Base-by-base conservation (phyloP, 139 green algal species). In the Picochlorum costavermella region DNA sequence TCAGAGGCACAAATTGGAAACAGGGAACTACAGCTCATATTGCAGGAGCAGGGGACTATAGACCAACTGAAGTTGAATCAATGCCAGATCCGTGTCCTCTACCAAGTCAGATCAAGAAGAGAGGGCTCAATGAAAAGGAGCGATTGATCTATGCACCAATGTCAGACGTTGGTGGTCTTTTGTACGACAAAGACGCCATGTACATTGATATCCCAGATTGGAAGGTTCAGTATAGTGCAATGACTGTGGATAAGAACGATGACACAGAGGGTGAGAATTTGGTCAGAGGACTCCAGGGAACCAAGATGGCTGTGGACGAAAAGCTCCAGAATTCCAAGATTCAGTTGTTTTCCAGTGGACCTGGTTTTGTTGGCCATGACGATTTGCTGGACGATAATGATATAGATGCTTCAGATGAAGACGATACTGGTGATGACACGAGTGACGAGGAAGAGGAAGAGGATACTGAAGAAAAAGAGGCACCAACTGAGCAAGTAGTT, bases 151-250 rank as follows among this genome's bases (percentile, higher is more conserved):
- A 98, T 58, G 94, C 92, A 4, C 94, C 94, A 37, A 97, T 99
- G 91, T 77, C 79, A 12, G 87, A 97, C 67, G 74, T 96, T n/a
- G 94, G 91, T 1, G 90, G 90, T 6, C 75, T 99, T 63, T 75
- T 96, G 71, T 97, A 95, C 65, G 94, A 99, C 80, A 89, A 90
- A 66, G 93, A 99, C 44, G 93, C 92, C 1, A 85, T 96, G 16
- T 99, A 99, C 74, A 89, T 99, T 45, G 87, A 97, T 73, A 94
- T 99, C 49, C 86, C 87, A 9, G 90, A 98, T 75, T 95, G 87
- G 81, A 96, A 97, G 79, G 87, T 96, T 31, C 81, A 89, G 74
- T 90, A 81, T 70, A 85, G 48, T 33, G 56, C 48, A 1, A 51
- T 60, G 10, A 65, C 50, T 2, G 63, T 17, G 2, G 56, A 57